A percentile compares a stretch with the other conserved stretches of the same genome.
These are phyloP conservation scores for Lycium barbarum DNA, from an alignment of 257 asterid species.

Conservation along the genomic window DNA sequence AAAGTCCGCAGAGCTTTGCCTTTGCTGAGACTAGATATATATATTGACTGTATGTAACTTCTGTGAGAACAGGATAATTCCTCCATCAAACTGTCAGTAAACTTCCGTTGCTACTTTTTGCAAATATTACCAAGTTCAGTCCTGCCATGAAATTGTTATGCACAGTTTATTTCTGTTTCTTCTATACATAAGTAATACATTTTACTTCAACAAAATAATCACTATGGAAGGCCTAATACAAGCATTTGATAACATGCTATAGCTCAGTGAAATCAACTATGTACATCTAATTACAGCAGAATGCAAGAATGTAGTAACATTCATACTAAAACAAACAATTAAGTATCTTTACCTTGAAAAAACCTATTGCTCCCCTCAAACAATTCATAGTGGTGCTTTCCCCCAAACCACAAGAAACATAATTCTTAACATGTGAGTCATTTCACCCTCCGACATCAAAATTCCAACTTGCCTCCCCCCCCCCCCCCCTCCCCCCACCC, in stretches of 20 bases:
- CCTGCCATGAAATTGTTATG: neutral
- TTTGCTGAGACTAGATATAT: conserved; percentile 20
- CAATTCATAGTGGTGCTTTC: conserved; percentile 3
- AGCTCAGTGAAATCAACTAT: too few relatives aligned
- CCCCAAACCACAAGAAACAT: conserved; percentile 5
- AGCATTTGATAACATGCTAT: neutral
- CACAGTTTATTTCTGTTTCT: neutral
- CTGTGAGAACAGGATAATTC: neutral
- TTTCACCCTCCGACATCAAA: neutral
- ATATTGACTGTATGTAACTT: conserved; percentile 9
- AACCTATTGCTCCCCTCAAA: neutral
- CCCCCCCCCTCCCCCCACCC: neutral
- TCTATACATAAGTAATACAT: neutral
- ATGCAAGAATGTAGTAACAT: neutral
- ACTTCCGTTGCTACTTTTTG: neutral
- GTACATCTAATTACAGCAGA: neutral
- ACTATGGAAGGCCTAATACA: neutral
- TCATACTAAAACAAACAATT: neutral
- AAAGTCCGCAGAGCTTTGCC: neutral
- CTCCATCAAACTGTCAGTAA: neutral
- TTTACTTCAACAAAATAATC: neutral
- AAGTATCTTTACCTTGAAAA: neutral
- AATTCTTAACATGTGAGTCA: neutral
- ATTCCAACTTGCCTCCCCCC: neutral
- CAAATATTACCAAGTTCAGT: neutral